These are phyloP conservation scores for Secale cereale DNA, from an alignment of 176 grass and related monocot species.

Conservation along the genomic window DNA sequence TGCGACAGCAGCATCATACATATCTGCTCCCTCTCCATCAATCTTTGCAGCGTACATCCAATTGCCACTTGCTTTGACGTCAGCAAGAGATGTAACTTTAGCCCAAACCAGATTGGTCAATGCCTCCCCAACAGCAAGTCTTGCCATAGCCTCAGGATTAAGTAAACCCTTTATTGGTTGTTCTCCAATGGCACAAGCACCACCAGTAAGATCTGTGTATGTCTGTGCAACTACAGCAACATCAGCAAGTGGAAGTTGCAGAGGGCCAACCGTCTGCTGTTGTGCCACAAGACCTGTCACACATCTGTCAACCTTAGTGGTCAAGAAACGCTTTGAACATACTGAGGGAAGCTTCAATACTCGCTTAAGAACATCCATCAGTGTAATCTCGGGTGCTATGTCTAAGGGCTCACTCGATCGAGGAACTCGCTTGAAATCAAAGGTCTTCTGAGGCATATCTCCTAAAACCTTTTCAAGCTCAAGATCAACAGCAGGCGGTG, in stretches of 20 bases:
- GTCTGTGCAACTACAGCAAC: slow-evolving; percentile 92
- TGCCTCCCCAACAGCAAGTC: slow-evolving; percentile 79
- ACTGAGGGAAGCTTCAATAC: slow-evolving; percentile 77
- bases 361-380: slow-evolving; percentile 74
- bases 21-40: slow-evolving; percentile 86
- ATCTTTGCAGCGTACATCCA: slow-evolving; percentile 98
- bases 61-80: slow-evolving; percentile 94
- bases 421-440: slow-evolving; percentile 58
- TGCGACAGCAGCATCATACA: slow-evolving; percentile 85
- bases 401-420: slow-evolving; percentile 56
- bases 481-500: slow-evolving; percentile 67
- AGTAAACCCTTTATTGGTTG: slow-evolving; percentile 84
- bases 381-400: slow-evolving; percentile 61
- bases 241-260: slow-evolving; percentile 84
- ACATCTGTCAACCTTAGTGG: slow-evolving; percentile 91
- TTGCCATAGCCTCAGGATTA: slow-evolving; percentile 79
- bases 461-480: slow-evolving; percentile 92
- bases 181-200: slow-evolving; percentile 83
- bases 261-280: slow-evolving; percentile 78
- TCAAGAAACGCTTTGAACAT: slow-evolving; percentile 92
- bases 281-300: slow-evolving; percentile 91
- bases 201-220: slow-evolving; percentile 76
- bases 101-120: slow-evolving; percentile 96
- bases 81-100: slow-evolving; percentile 68
- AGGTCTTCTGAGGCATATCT: slow-evolving; percentile 92